Percentiles rank a stretch among this genome's conserved stretches.
These are phyloP conservation scores for Ochetophila trinervis DNA, from an alignment of 306 rosid genomes.

Conservation along the genomic window DNA sequence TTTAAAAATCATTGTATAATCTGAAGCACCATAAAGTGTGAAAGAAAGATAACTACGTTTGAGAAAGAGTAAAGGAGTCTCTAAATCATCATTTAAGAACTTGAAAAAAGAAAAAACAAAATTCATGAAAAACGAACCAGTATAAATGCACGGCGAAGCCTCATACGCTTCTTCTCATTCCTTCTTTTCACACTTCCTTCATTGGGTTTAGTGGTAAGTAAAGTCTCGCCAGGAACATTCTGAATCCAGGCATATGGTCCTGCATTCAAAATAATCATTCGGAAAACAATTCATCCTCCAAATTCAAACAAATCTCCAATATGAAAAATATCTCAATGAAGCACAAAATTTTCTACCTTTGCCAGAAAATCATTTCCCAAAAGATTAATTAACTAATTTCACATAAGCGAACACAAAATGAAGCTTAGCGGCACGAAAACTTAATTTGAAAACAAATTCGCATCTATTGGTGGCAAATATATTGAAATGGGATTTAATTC, in stretches of 20 bases:
- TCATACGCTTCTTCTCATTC: slow-evolving; percentile 87
- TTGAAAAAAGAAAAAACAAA: neutral
- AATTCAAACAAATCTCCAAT: neutral
- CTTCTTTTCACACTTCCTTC: slow-evolving; percentile 87
- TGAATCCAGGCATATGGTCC: slow-evolving; percentile 86
- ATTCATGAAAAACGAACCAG: slow-evolving; percentile 45
- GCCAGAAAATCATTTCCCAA: neutral
- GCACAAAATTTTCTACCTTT: neutral
- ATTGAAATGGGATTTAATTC: neutral
- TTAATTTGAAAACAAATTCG: neutral
- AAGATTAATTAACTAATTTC: neutral
- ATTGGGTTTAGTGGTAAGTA: slow-evolving; percentile 71
- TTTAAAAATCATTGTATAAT: neutral
- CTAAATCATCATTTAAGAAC: neutral
- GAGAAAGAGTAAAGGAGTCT: neutral
- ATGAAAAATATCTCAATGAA: neutral
- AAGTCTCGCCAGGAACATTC: slow-evolving; percentile 62
- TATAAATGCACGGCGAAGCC: slow-evolving; percentile 73
- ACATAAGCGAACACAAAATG: neutral
- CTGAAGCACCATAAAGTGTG: neutral
- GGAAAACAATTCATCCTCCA: neutral
- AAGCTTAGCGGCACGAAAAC: neutral
- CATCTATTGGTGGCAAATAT: neutral
- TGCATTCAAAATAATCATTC: slow-evolving; percentile 21
- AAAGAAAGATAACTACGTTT: neutral